phyloP scores from a whole-genome alignment of 2,329 filamentous ascomycete species.

The Fusarium sp. region DNA sequence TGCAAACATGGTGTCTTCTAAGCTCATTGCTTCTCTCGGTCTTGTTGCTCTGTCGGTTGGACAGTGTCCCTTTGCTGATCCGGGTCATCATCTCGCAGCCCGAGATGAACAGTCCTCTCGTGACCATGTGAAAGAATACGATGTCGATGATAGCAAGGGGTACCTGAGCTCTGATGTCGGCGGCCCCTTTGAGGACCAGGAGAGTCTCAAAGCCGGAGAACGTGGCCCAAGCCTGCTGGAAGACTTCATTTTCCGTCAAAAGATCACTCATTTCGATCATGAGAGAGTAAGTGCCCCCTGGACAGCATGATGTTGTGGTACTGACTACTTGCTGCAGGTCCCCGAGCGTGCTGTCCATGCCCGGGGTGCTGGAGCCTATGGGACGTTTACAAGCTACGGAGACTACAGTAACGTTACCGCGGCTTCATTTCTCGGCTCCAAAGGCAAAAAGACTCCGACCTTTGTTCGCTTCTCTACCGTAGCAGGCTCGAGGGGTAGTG shows the following conservation, averaged over 20 bases:
- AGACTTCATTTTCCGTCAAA: conserved; percentile 79
- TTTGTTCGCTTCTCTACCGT: conserved; percentile 84
- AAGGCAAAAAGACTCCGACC: conserved; percentile 69
- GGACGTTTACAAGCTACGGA: conserved; percentile 75
- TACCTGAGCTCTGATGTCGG: conserved; percentile 76
- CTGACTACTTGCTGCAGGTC: conserved; percentile 49
- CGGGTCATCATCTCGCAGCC: conserved; percentile 37
- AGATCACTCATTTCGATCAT: conserved; percentile 78
- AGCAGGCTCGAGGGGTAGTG: conserved; percentile 74
- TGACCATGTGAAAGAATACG: conserved; percentile 50
- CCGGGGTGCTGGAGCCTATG: conserved; percentile 76
- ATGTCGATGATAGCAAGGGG: conserved; percentile 65
- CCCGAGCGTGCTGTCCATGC: conserved; percentile 78
- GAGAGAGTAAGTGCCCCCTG: conserved; percentile 66
- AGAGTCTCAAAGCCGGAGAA: conserved; percentile 74
- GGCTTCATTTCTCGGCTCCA: conserved; percentile 70
- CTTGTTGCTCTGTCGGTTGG: conserved; percentile 45
- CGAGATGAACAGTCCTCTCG: conserved; percentile 48
- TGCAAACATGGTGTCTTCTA: conserved; percentile 44
- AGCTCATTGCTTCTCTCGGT: conserved; percentile 39
- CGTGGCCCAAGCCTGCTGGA: conserved; percentile 77
- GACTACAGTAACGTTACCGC: conserved; percentile 77
- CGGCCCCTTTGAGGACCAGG: conserved; percentile 75
- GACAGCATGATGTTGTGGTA: not conserved
- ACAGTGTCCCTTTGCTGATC: conserved; percentile 52